Base-by-base conservation (phyloP, 2,329 filamentous ascomycete species). In the Didymosphaeria variabile region DNA sequence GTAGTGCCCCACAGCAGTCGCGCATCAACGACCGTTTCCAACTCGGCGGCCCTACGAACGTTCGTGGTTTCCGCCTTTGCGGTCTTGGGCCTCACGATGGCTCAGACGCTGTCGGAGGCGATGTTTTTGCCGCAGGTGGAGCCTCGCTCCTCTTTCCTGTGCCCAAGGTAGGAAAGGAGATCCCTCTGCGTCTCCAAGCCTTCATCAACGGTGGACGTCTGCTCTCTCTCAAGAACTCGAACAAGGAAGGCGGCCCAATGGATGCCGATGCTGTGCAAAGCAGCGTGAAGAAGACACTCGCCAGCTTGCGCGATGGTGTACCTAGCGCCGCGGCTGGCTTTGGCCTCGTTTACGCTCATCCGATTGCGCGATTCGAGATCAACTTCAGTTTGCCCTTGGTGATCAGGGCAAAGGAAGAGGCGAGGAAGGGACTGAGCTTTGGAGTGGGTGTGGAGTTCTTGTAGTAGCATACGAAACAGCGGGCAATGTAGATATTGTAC, bases 371-470 rank as follows among this genome's bases (percentile, higher is more conserved):
- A 58, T 97, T 99, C 66, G 95, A 99, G 82, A 83, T 99, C 68
- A 99, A 99, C 80, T 97, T 99, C 77, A 93, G 91, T 70, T 79
- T 99, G 67, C 95, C 95, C 1, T 78, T 99, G 61, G 90, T 94
- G 19, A 79, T 93, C 72, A 86, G 95, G 60, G 90, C 86, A 65
- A 93, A 93, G 38, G 95, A 99, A 80, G 90, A 95, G 70, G 90
- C 88, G 17, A 88, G 94, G 58, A 99, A 99, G 81, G 95, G 95
- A 0, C 76, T 99, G 65, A 93, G 95, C 77, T 90, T 99, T 71
- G 95, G 95, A n/a, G 92, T 99, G 44, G 95, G 95, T 53, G 93
- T 99, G 74, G 96, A 92, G 81, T 97, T 99, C 77, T 81, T 98
- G 85, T 98, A 91, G 69, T 49, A 44, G n/a, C 19, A 45, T 45